Evolutionary conservation across 805 yeast species (phyloP).

Genomic region (Lachancea sp.): DNA sequence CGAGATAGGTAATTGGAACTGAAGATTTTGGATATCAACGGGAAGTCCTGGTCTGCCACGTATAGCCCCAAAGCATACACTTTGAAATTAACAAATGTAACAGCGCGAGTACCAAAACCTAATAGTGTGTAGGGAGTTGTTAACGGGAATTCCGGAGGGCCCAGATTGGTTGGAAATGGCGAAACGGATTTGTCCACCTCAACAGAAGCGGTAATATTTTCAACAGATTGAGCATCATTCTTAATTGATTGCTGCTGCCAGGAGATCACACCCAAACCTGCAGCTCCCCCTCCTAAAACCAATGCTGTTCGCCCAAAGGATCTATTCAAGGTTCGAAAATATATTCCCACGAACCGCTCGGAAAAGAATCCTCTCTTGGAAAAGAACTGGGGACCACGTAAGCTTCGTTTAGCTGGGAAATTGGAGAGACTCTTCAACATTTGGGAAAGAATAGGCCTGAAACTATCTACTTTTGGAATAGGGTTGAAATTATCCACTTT

Average conservation of each 20-base stretch:
- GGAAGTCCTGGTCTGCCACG: slow-evolving; percentile 53
- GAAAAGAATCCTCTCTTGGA: not conserved
- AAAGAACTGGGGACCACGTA: not conserved
- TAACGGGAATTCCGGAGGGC: slow-evolving; percentile 26
- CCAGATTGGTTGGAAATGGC: slow-evolving; percentile 38
- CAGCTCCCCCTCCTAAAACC: not conserved
- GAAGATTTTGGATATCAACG: slow-evolving; percentile 36
- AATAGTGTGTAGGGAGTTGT: slow-evolving; percentile 45
- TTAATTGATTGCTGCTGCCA: slow-evolving; percentile 1
- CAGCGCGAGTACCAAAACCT: slow-evolving; percentile 78
- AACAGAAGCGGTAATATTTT: slow-evolving; percentile 31
- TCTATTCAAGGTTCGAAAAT: not conserved
- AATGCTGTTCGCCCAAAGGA: not conserved
- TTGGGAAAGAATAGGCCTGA: too few species aligned
- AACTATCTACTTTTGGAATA: too few species aligned
- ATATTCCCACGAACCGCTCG: not conserved
- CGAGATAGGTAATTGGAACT: slow-evolving; percentile 38
- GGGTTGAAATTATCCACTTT: too few species aligned
- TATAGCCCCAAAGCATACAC: slow-evolving; percentile 88
- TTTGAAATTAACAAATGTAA: slow-evolving; percentile 72
- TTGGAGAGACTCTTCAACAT: not conserved
- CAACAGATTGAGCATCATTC: slow-evolving; percentile 9
- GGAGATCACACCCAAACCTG: not conserved
- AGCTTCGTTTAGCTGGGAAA: not conserved
- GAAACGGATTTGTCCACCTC: slow-evolving; percentile 45